Evolutionary conservation across 345 rosid genomes (phyloP).

Genomic region (Eucalyptus coolabah): DNA sequence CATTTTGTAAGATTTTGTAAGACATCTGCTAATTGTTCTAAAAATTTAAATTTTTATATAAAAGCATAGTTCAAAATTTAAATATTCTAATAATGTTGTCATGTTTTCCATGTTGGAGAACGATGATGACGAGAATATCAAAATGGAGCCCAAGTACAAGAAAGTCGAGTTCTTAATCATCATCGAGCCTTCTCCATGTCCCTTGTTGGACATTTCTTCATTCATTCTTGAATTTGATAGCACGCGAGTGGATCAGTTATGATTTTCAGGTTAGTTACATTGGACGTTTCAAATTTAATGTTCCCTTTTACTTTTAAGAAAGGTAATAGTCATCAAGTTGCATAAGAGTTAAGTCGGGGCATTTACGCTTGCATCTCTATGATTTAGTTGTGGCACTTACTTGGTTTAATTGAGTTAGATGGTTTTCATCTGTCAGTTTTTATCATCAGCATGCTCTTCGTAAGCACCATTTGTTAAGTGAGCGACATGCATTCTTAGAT

Average conservation of each 20-base stretch:
- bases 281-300: background rate
- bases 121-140: constrained; percentile 58
- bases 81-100: constrained; percentile 1
- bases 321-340: background rate
- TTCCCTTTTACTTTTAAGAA: background rate
- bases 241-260: background rate
- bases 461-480: background rate
- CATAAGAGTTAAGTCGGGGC: background rate
- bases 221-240: background rate
- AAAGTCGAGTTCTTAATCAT: constrained; percentile 81
- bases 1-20: background rate
- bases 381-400: background rate
- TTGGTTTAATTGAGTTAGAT: background rate
- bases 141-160: constrained; percentile 54
- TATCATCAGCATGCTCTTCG: background rate
- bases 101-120: constrained; percentile 73
- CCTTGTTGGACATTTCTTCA: constrained; percentile 7
- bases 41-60: background rate
- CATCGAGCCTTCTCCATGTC: constrained; percentile 71
- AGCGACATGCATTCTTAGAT: background rate
- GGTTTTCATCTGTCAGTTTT: background rate
- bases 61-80: background rate
- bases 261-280: background rate
- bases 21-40: fast-evolving
- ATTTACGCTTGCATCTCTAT: background rate